A percentile compares a stretch with the other conserved stretches of the same genome.
These are phyloP conservation scores for Chrysophaeum taylorii DNA, from an alignment of 352 stramenopile species.

Conservation along the genomic window DNA sequence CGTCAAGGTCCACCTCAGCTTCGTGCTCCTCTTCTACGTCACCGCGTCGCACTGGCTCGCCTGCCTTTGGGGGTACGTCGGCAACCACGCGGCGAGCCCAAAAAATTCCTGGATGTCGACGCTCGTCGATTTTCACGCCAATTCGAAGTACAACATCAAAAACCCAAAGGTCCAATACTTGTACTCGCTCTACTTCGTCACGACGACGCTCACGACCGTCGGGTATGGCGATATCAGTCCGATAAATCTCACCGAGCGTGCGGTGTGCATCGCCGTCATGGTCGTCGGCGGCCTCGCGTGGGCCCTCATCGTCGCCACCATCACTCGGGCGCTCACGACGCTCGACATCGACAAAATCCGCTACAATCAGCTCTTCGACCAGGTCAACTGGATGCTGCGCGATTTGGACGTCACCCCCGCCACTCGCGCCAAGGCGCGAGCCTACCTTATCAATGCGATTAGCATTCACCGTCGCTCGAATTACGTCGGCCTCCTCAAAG, in stretches of 20 bases:
- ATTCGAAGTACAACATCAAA: neutral
- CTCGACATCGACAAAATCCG: neutral
- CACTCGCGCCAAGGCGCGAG: neutral
- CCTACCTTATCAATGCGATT: neutral
- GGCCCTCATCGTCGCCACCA: neutral
- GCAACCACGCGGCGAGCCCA: neutral
- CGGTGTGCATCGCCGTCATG: neutral
- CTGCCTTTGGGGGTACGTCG: neutral
- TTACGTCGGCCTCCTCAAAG: neutral
- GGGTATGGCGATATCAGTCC: neutral
- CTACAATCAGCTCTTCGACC: conserved; percentile 2
- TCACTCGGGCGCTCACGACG: neutral
- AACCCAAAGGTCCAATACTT: conserved; percentile 1
- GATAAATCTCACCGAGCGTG: neutral
- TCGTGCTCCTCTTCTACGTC: neutral
- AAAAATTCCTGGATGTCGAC: neutral
- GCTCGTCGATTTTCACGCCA: neutral
- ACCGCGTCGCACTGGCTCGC: neutral
- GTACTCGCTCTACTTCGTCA: neutral
- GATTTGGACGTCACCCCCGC: neutral
- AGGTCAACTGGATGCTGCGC: conserved; percentile 7
- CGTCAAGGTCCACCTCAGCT: neutral
- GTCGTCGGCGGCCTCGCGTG: neutral
- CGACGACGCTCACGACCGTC: neutral
- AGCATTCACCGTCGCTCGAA: neutral